Percentiles rank a stretch among this genome's conserved stretches.
These are phyloP conservation scores for Antrodiella citrinella DNA, from an alignment of 768 basidiomycete genomes.

Conservation along the genomic window DNA sequence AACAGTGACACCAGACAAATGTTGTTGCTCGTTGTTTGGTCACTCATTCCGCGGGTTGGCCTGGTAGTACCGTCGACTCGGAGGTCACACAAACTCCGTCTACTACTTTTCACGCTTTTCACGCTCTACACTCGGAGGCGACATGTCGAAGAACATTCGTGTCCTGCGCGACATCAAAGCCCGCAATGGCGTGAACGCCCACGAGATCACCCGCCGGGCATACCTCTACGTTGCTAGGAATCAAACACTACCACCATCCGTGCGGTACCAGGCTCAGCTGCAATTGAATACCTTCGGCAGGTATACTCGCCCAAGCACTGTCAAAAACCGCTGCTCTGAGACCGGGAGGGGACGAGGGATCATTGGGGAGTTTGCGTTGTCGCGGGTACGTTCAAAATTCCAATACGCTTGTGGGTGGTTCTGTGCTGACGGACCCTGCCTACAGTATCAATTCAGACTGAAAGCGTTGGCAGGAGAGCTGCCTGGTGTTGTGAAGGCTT, in stretches of 20 bases:
- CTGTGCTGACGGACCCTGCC: neutral
- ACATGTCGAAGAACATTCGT: conserved; percentile 30
- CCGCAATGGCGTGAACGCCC: conserved; percentile 57
- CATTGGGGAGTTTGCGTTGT: conserved; percentile 83
- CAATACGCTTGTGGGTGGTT: neutral
- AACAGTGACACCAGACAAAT: no score
- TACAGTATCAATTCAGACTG: conserved; percentile 82
- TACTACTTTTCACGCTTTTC: no score
- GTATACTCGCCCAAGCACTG: conserved; percentile 76
- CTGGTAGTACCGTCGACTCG: no score
- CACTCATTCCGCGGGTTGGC: neutral
- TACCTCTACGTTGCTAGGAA: conserved; percentile 94
- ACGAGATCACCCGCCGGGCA: conserved; percentile 80
- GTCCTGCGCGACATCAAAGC: conserved; percentile 76
- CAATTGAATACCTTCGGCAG: conserved; percentile 83
- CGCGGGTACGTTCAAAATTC: conserved; percentile 45
- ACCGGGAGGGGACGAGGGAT: conserved; percentile 83
- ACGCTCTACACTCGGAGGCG: conserved; percentile 15
- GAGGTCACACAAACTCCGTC: no score
- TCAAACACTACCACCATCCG: conserved; percentile 75
- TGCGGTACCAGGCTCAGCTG: conserved; percentile 90
- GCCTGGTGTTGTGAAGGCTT: conserved; percentile 83
- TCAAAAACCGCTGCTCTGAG: conserved; percentile 84
- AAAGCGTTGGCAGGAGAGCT: conserved; percentile 78
- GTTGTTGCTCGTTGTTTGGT: neutral